phyloP scores from a whole-genome alignment of 192 early-diverging fungal species.

The Cetraspora pellucida region DNA sequence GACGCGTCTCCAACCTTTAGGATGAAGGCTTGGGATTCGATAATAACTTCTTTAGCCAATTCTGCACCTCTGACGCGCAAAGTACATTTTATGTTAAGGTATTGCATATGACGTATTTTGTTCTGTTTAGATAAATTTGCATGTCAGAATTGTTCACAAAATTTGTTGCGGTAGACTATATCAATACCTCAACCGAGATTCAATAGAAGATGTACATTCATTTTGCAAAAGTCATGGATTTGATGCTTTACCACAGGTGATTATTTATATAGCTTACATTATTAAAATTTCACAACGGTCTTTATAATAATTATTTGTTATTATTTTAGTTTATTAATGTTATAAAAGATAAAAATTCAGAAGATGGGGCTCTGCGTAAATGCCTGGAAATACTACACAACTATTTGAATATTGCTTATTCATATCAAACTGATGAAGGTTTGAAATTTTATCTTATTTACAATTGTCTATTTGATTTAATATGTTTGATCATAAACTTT shows the following conservation, averaged over 20 bases:
- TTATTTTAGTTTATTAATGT: slow-evolving; percentile 1
- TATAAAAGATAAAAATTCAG: slow-evolving; percentile 20
- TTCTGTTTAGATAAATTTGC: not conserved
- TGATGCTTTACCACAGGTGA: slow-evolving; percentile 23
- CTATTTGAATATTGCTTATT: not conserved
- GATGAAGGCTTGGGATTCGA: slow-evolving; percentile 8
- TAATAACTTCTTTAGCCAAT: not conserved
- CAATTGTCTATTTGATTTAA: not conserved
- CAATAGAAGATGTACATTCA: slow-evolving; percentile 20
- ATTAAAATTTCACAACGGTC: not conserved
- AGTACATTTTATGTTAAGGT: slow-evolving; percentile 4
- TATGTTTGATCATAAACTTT: not conserved
- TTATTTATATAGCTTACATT: not conserved
- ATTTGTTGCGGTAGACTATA: slow-evolving; percentile 11
- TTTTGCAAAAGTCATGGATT: slow-evolving; percentile 30
- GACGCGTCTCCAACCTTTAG: slow-evolving; percentile 20
- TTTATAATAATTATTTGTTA: not conserved
- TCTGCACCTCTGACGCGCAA: not conserved
- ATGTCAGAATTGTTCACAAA: not conserved
- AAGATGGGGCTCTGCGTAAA: slow-evolving; percentile 21
- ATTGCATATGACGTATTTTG: not conserved
- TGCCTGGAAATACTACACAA: slow-evolving; percentile 21
- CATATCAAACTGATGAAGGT: slow-evolving; percentile 22
- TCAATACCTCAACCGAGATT: slow-evolving; percentile 21
- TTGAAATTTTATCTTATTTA: not conserved